Evolutionary conservation across 1,284 basidiomycete species (phyloP).

Genomic region (Anthracocystis panici-leucophaei): DNA sequence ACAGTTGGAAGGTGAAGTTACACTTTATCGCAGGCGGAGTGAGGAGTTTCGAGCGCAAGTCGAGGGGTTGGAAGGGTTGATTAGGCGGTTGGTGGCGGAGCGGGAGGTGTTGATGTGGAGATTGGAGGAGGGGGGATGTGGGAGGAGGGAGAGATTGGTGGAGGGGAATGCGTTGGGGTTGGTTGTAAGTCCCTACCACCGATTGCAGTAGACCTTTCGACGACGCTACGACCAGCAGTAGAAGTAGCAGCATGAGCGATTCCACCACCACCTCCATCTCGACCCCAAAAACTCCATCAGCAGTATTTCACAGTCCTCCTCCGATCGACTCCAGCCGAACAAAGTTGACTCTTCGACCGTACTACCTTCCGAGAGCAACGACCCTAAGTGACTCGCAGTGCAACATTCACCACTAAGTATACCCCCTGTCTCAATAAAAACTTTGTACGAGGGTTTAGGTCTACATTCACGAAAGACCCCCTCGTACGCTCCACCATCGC

Average conservation of each 20-base stretch:
- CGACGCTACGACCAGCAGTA: background rate
- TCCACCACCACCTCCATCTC: slow-evolving; percentile 1
- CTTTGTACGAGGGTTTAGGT: background rate
- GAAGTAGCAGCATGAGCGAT: background rate
- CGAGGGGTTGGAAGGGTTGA: slow-evolving; percentile 25
- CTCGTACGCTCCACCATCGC: background rate
- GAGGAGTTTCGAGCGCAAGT: slow-evolving; percentile 11
- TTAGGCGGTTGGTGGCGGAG: slow-evolving; percentile 27
- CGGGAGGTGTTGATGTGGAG: slow-evolving; percentile 10
- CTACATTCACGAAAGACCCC: slow-evolving; percentile 20
- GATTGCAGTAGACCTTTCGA: background rate
- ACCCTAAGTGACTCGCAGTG: background rate
- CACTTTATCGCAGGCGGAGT: slow-evolving; percentile 9
- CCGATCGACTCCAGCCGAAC: background rate
- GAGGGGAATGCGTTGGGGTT: background rate
- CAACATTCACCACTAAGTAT: too few relatives aligned
- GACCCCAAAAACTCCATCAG: slow-evolving; percentile 12
- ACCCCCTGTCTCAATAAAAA: background rate
- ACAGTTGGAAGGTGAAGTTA: slow-evolving; percentile 29
- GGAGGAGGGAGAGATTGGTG: background rate
- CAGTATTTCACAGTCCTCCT: slow-evolving; percentile 2
- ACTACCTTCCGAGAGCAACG: background rate
- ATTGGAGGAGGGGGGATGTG: slow-evolving; percentile 3
- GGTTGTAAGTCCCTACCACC: background rate
- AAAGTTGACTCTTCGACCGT: background rate